These are phyloP conservation scores for Vaccinium myrtillus DNA, from an alignment of 148 eudicot genomes.

Conservation along the genomic window DNA sequence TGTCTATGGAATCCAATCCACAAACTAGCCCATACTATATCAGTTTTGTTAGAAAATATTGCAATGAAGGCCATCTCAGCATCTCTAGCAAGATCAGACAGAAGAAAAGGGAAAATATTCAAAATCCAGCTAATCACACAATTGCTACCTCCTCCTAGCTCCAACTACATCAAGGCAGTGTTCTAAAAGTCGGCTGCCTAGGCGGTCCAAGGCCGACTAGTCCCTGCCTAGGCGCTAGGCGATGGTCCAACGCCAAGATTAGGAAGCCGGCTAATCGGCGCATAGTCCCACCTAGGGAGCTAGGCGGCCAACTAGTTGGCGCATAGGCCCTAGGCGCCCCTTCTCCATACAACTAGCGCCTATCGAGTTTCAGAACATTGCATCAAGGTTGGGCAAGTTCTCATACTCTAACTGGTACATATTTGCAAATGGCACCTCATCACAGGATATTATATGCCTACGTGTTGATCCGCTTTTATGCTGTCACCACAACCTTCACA, in stretches of 20 bases:
- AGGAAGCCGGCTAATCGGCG: no score
- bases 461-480: neutral
- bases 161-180: neutral
- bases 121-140: neutral
- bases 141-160: neutral
- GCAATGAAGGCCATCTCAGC: neutral
- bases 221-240: no score
- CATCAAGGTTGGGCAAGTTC: neutral
- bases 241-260: no score
- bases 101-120: neutral
- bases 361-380: no score
- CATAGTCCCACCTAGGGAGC: no score
- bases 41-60: neutral
- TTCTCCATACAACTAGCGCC: no score
- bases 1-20: neutral
- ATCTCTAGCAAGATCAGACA: neutral
- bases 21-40: neutral
- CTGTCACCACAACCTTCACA: neutral
- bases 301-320: no score
- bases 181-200: no score
- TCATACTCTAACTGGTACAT: neutral
- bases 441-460: neutral
- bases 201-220: no score
- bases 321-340: no score
- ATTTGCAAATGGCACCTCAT: neutral